Percentiles rank a stretch among this genome's conserved stretches.
Conservation (phyloP, 495 filamentous ascomycete species). For the Talaromyces liani region DNA sequence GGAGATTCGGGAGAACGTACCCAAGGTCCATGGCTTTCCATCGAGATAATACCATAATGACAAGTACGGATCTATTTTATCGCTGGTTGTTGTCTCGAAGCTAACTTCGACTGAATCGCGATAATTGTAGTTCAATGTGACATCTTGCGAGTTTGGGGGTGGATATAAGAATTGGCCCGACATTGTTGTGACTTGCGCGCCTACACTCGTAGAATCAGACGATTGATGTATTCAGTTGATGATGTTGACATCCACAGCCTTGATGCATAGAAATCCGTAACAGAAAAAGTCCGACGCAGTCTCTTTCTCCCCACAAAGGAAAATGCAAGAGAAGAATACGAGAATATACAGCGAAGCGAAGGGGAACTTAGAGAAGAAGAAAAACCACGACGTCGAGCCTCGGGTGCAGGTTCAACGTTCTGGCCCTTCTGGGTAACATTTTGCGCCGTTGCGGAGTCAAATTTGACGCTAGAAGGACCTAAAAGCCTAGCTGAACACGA, state of each 20-base stretch:
- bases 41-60: slow-evolving; percentile 4
- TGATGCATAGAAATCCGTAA: background rate
- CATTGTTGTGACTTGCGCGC: background rate
- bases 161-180: slow-evolving; percentile 6
- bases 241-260: background rate
- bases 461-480: background rate
- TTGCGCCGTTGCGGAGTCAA: background rate
- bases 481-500: background rate
- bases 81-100: background rate
- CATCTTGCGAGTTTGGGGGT: background rate
- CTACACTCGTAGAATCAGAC: background rate
- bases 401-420: too few relatives aligned
- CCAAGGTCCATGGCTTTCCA: background rate
- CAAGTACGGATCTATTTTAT: background rate
- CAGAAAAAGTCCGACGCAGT: too few relatives aligned
- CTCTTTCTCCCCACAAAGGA: background rate
- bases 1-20: background rate
- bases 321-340: background rate
- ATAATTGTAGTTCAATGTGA: background rate
- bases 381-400: too few relatives aligned
- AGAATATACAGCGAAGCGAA: background rate
- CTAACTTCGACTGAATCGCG: background rate
- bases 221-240: background rate
- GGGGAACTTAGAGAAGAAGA: too few relatives aligned
- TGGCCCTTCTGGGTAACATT: too few relatives aligned